These are phyloP conservation scores for Dianthus caryophyllus DNA, from an alignment of 148 eudicot species.

Conservation along the genomic window DNA sequence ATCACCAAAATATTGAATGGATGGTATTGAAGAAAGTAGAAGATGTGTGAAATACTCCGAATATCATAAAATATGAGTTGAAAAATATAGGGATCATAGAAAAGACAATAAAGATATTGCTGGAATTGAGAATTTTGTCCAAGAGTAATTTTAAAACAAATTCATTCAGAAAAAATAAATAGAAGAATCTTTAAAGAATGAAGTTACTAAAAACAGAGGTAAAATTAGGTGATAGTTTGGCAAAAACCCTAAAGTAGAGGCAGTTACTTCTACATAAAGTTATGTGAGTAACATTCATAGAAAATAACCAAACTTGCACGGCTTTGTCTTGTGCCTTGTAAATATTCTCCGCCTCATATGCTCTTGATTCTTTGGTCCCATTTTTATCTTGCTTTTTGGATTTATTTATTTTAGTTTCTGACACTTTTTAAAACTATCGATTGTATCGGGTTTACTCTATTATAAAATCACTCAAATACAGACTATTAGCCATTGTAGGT, in stretches of 20 bases:
- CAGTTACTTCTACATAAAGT: slow-evolving; percentile 26
- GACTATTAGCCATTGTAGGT: too few species aligned
- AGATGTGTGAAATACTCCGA: background rate
- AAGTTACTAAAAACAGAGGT: slow-evolving; percentile 18
- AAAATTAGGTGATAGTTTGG: slow-evolving; percentile 29
- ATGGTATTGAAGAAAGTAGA: background rate
- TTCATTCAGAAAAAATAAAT: slow-evolving; percentile 10
- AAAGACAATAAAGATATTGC: slow-evolving; percentile 1
- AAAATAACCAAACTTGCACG: slow-evolving; percentile 33
- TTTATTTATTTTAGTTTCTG: background rate
- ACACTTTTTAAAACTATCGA: slow-evolving; percentile 4
- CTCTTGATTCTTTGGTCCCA: slow-evolving; percentile 21
- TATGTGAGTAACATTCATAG: background rate
- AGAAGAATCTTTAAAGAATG: slow-evolving; percentile 12
- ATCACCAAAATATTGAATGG: background rate
- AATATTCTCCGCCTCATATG: slow-evolving; percentile 12
- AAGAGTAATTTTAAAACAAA: background rate
- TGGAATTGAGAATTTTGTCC: background rate
- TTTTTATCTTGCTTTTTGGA: slow-evolving; percentile 14
- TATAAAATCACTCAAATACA: too few species aligned
- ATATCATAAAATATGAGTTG: background rate
- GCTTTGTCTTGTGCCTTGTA: slow-evolving; percentile 13
- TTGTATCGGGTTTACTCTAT: background rate
- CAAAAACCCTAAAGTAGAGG: slow-evolving; percentile 31
- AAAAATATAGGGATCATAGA: background rate